phyloP scores from a whole-genome alignment of 129 eudicot species.

The Flaveria bidentis region DNA sequence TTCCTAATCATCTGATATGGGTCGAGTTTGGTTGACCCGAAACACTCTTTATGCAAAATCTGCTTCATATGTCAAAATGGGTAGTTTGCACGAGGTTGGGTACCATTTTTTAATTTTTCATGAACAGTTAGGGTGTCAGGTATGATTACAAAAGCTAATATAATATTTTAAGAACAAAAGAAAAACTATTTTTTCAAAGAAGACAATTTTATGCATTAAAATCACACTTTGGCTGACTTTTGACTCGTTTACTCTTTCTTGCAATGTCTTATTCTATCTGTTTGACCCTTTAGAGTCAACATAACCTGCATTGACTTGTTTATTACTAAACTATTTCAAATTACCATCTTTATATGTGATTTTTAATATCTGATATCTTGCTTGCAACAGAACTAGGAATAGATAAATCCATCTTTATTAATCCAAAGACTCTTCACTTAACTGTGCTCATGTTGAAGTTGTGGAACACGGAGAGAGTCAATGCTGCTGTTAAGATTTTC shows the following conservation, averaged over 20 bases:
- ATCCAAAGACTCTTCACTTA: conserved; percentile 88
- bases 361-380: conserved; percentile 22
- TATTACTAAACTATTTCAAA: not conserved
- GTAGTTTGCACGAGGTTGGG: not conserved
- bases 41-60: too few relatives aligned
- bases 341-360: not conserved
- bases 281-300: not conserved
- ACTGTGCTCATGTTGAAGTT: conserved; percentile 95
- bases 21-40: too few relatives aligned
- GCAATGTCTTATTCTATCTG: not conserved
- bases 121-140: not conserved
- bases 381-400: conserved; percentile 64
- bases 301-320: not conserved
- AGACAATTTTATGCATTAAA: not conserved
- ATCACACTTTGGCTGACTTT: not conserved
- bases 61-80: not conserved
- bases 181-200: not conserved
- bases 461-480: conserved; percentile 85
- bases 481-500: conserved; percentile 73
- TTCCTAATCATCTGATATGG: too few relatives aligned
- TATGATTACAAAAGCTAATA: not conserved
- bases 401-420: conserved; percentile 79
- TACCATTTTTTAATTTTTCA: too few relatives aligned
- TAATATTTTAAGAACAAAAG: not conserved
- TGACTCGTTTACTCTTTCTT: not conserved